Evolutionary conservation across 306 rosid genomes (phyloP).

Genomic region (Lathyrus aphaca): DNA sequence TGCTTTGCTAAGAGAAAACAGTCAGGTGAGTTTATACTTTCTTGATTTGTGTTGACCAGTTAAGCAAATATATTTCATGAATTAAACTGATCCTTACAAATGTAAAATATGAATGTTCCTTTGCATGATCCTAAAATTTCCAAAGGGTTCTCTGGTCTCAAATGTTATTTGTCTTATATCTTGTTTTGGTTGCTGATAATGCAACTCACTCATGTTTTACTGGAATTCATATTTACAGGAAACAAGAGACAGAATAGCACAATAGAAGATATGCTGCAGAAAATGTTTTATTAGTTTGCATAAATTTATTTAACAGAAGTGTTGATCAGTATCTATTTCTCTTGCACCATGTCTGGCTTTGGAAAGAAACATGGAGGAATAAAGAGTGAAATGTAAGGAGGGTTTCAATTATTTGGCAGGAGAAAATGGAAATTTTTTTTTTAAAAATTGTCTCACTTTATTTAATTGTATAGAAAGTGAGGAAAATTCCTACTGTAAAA

Average conservation of each 20-base stretch:
- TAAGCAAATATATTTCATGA: neutral
- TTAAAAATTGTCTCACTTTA: neutral
- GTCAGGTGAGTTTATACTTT: slow-evolving; percentile 37
- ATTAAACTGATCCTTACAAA: slow-evolving; percentile 9
- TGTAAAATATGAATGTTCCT: slow-evolving; percentile 25
- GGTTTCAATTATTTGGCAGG: neutral
- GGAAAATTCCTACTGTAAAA: too few species aligned
- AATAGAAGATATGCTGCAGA: neutral
- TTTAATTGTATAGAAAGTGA: too few species aligned
- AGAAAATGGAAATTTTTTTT: neutral
- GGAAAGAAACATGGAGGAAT: neutral
- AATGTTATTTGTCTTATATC: too few species aligned
- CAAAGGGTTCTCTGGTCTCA: too few species aligned
- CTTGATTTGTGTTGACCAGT: neutral
- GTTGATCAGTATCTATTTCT: neutral
- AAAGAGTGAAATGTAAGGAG: neutral
- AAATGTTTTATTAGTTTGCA: neutral
- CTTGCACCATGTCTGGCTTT: neutral
- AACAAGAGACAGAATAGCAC: slow-evolving; percentile 18
- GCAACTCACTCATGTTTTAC: neutral
- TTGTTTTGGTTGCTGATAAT: neutral
- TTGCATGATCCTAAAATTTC: too few species aligned
- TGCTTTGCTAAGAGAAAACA: slow-evolving; percentile 49
- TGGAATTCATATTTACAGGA: slow-evolving; percentile 17
- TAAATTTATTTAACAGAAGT: neutral